These are phyloP conservation scores for Solanum arcanum DNA, from an alignment of 257 asterid genomes.

Conservation along the genomic window DNA sequence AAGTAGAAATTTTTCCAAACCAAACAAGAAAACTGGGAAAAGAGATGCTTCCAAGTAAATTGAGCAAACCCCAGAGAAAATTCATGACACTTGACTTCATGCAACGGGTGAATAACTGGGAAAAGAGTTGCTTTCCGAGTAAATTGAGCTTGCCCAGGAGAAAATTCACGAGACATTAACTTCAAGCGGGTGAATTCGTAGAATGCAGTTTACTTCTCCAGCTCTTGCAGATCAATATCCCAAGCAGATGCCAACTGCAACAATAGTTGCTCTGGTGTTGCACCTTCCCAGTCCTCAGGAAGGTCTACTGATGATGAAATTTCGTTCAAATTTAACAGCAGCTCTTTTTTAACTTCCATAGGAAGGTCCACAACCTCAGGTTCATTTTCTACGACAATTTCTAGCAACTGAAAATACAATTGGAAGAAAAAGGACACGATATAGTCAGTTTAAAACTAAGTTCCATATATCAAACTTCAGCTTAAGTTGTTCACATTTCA, in stretches of 20 bases:
- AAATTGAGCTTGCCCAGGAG: not conserved
- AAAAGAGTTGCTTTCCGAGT: not conserved
- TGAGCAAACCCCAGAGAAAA: not conserved
- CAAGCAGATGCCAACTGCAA: constrained; percentile 82
- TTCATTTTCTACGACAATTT: constrained; percentile 62
- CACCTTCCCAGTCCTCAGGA: constrained; percentile 95
- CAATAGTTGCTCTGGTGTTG: constrained; percentile 62
- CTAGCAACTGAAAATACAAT: constrained; percentile 46
- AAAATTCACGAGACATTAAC: not conserved
- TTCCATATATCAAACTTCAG: not conserved
- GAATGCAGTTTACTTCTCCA: constrained; percentile 33
- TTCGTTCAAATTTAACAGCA: constrained; percentile 65
- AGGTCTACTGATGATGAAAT: constrained; percentile 47
- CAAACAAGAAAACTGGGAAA: not conserved
- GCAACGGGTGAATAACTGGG: not conserved
- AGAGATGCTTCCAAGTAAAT: not conserved
- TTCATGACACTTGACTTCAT: not conserved
- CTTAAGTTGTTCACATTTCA: not conserved
- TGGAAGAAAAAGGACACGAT: not conserved
- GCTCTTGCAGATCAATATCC: constrained; percentile 71
- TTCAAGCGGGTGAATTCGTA: not conserved
- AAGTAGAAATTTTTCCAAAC: not conserved
- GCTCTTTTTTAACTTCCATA: constrained; percentile 59
- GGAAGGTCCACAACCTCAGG: constrained; percentile 56
- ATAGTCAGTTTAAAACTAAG: not conserved